Evolutionary conservation across 495 filamentous ascomycete species (phyloP), one percentile per base, ranked within the genome.

Genomic region (Hypoxylon fragiforme): DNA sequence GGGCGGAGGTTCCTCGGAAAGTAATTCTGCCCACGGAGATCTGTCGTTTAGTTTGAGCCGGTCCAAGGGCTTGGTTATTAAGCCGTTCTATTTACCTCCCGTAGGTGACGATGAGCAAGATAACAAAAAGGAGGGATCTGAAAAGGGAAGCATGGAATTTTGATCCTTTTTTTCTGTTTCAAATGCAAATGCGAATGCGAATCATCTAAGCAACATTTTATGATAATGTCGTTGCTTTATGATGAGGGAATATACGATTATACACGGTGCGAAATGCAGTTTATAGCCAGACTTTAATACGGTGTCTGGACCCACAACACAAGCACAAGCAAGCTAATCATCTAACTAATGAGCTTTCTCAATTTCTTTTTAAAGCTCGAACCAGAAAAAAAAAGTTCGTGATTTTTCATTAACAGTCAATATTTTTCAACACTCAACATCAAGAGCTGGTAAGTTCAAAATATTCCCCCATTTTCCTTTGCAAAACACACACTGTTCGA

Each of bases 1-100:
- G 56, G 92, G 94, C 6, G 84, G 84, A 1, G 90, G 90, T 4
- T 87, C 88, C 9, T 86, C 81, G 12, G 87, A 83, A 54, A 75
- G 73, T 34, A 80, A 80, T 41, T 77, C 73, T n/a, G 77, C 86
- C 44, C 85, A 89, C 7, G 87, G 94, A 64, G 90, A 97, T 65
- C 78, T 95, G 70, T 90, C 90, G 12, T 98, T 98, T 70, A 91
- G 81, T 36, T 70, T 97, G 24, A 95, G 90, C 64, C 80, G 89
- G 58, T 85, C 86, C 53, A 90, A 81, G 63, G 80, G 81, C 1
- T 85, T 98, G 61, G 82, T 87, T 54, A 91, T 98, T 54, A 90
- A 86, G 70, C 87, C 89, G 6, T 98, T 88, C 68, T 92, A 86
- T 68, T 73, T 98, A 41, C 95, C 95, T 28, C 94, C 94, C 1